Base-by-base conservation (phyloP, 192 early-diverging fungal species). In the Cladochytrium replicatum region DNA sequence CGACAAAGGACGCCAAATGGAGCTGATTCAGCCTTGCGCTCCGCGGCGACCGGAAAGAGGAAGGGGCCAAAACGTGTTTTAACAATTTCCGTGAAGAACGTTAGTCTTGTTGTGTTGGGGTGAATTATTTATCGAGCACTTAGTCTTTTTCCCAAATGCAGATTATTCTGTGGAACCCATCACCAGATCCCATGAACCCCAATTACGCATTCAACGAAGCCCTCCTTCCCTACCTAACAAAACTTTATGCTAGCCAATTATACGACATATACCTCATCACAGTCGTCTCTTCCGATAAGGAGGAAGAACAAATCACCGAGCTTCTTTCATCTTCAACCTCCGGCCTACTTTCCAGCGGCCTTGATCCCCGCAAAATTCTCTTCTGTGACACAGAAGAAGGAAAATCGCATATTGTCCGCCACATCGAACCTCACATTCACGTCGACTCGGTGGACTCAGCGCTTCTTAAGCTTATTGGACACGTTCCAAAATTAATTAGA, bases 161-260 rank as follows among this genome's bases (percentile, higher is more conserved):
- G 85, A 75, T 81, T 11, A 64, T 86, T 30, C 54, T 88, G 29
- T 86, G 86, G 84, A 86, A 86, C 51, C 82, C 84, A n/a, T 82
- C 81, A 2, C 67, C 74, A 6, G 78, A 82, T 53, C 77, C 82
- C 4, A 55, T 65, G 32, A 57, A 56, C 17, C 82, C 84, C 26
- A 88, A 75, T 40, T 72, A 77, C 55, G 86, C 80, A n/a, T 88
- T 86, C 64, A 55, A 66, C 27, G 80, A 82, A 43, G 65, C 68
- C 24, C 66, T 67, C 2, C 57, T 76, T 15, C 54, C 71, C 4
- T 66, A 82, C 30, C 60, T 88, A 3, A 60, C 62, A 61, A 2
- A 52, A 57, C 29, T 64, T 88, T 1, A 32, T 66, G 21, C 45
- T 23, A 27, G 37, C 55, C 66, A 3, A 57, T 37, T 41, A 23